Evolutionary conservation across 1,284 basidiomycete genomes (phyloP).

Genomic region (Wallemia ichthyophaga): DNA sequence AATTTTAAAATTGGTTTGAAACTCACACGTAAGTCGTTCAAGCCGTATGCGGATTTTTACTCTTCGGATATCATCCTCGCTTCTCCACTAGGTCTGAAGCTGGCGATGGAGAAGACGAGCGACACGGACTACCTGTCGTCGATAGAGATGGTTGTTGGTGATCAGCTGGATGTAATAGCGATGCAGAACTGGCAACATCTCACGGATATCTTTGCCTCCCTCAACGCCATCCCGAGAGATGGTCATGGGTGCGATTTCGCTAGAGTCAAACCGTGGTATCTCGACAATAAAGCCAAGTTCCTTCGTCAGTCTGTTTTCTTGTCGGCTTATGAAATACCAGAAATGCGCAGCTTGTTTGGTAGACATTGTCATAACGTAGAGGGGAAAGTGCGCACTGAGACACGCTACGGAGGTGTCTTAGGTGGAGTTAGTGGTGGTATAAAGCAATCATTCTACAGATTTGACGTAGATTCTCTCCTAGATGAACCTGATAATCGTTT

Average conservation of each 20-base stretch:
- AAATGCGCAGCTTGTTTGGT: constrained; percentile 51
- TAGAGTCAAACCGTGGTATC: constrained; percentile 86
- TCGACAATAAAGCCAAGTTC: constrained; percentile 63
- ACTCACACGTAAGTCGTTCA: constrained; percentile 61
- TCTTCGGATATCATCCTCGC: constrained; percentile 72
- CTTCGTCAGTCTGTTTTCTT: constrained; percentile 68
- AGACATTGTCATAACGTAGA: constrained; percentile 43
- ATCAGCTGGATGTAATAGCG: constrained; percentile 68
- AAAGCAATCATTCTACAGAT: constrained; percentile 42
- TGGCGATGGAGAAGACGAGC: constrained; percentile 84
- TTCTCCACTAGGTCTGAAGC: constrained; percentile 65
- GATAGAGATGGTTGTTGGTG: constrained; percentile 72
- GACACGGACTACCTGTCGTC: constrained; percentile 70
- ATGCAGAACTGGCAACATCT: constrained; percentile 99
- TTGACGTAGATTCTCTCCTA: constrained; percentile 37
- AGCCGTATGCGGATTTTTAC: constrained; percentile 67
- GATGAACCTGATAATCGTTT: constrained; percentile 69
- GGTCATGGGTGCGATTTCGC: constrained; percentile 87
- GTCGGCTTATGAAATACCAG: constrained; percentile 69
- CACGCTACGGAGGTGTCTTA: constrained; percentile 29
- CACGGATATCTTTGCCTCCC: constrained; percentile 55
- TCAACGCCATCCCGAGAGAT: constrained; percentile 71
- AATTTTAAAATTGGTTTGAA: constrained; percentile 78
- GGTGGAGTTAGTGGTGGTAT: constrained; percentile 39
- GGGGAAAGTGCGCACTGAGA: constrained; percentile 42